A percentile compares a stretch with the other conserved stretches of the same genome.
phyloP scores from a whole-genome alignment of 352 stramenopile species.

The Globisporangium yorkense region DNA sequence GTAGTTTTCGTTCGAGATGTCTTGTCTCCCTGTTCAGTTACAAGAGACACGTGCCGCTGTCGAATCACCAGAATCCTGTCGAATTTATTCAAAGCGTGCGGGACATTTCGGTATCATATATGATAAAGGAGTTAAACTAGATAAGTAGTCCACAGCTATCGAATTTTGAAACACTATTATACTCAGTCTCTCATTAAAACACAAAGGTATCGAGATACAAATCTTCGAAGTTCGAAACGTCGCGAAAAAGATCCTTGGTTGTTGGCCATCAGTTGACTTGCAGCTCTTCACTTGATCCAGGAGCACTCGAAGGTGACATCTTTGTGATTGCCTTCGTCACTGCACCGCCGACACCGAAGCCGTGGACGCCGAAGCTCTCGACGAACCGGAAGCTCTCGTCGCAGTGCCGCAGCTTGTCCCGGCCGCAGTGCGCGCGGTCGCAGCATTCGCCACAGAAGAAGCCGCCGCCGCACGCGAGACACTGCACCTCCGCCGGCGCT shows the following conservation, averaged over 20 bases:
- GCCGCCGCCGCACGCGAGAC: slow-evolving; percentile 22
- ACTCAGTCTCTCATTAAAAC: too few species aligned
- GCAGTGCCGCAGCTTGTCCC: slow-evolving; percentile 24
- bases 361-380: slow-evolving; percentile 25
- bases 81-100: neutral
- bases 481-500: slow-evolving; percentile 25
- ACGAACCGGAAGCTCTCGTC: slow-evolving; percentile 26
- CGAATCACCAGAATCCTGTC: neutral
- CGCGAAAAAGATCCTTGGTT: too few species aligned
- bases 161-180: too few species aligned
- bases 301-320: too few species aligned
- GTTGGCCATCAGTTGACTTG: too few species aligned
- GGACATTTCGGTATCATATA: too few species aligned
- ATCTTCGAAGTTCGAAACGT: too few species aligned
- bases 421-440: slow-evolving; percentile 29
- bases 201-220: too few species aligned
- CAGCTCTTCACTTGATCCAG: too few species aligned
- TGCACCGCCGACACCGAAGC: slow-evolving; percentile 15
- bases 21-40: neutral
- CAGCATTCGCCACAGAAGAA: slow-evolving; percentile 42
- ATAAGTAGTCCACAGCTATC: too few species aligned
- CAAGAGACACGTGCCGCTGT: slow-evolving; percentile 2
- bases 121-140: neutral
- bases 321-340: neutral
- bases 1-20: too few species aligned